A percentile compares a stretch with the other conserved stretches of the same genome.
These are phyloP conservation scores for Neurospora sp. DNA, from an alignment of 495 filamentous ascomycete genomes.

Conservation along the genomic window DNA sequence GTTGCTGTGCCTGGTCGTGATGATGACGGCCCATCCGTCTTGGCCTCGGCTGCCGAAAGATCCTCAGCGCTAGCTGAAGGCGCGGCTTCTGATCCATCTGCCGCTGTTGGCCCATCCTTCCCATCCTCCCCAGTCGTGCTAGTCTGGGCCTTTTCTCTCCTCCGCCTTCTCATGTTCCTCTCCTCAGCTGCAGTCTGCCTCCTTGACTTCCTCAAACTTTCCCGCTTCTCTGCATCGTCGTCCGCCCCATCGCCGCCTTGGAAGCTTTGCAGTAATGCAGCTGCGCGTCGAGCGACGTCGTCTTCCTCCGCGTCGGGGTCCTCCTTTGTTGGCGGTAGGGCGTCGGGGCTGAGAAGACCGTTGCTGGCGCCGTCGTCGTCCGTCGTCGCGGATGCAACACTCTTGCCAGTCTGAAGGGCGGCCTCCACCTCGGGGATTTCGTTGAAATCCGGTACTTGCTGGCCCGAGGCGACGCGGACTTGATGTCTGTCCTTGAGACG, in stretches of 20 bases:
- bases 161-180: slow-evolving; percentile 47
- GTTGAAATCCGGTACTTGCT: slow-evolving; percentile 63
- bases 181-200: slow-evolving; percentile 66
- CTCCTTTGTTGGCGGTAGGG: slow-evolving; percentile 24
- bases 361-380: slow-evolving; percentile 25
- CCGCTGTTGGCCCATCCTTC: background rate
- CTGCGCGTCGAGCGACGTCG: slow-evolving; percentile 73
- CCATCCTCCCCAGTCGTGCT: slow-evolving; percentile 15
- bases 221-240: slow-evolving; percentile 44
- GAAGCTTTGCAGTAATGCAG: slow-evolving; percentile 71
- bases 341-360: slow-evolving; percentile 21
- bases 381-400: slow-evolving; percentile 11
- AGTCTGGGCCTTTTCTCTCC: slow-evolving; percentile 37
- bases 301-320: slow-evolving; percentile 49
- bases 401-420: slow-evolving; percentile 12
- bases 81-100: background rate
- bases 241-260: slow-evolving; percentile 51
- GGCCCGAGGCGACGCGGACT: slow-evolving; percentile 80
- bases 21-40: background rate
- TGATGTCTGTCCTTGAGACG: slow-evolving; percentile 85
- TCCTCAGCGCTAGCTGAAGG: slow-evolving; percentile 1
- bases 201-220: slow-evolving; percentile 47
- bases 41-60: slow-evolving; percentile 1
- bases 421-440: slow-evolving; percentile 41
- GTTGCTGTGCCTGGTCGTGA: background rate